Conservation (phyloP, 257 asterid genomes). For the Solanum ossicruentum region DNA sequence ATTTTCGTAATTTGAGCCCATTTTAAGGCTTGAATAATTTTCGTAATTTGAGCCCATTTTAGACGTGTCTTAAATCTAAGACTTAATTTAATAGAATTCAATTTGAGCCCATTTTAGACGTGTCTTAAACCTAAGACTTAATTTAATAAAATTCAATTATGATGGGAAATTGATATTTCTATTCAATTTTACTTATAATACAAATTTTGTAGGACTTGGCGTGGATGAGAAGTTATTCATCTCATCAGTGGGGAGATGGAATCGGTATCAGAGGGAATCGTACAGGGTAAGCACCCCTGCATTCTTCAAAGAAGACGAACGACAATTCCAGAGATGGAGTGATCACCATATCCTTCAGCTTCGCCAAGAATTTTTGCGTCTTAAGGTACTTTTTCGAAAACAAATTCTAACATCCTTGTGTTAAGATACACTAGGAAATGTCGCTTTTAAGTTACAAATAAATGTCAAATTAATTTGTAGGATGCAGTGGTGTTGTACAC, state of each 20-base stretch:
- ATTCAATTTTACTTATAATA: not conserved
- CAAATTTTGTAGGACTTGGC: constrained; percentile 41
- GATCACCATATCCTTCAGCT: constrained; percentile 55
- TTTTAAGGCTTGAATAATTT: no score
- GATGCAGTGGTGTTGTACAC: constrained; percentile 74
- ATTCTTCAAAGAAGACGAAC: constrained; percentile 62
- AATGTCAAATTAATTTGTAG: constrained; percentile 4
- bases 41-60: no score
- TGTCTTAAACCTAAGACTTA: not conserved
- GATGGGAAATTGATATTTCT: not conserved
- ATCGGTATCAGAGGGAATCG: constrained; percentile 42
- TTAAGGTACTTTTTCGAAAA: constrained; percentile 36
- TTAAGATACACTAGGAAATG: not conserved
- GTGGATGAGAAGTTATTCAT: constrained; percentile 70
- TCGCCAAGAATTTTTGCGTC: constrained; percentile 65
- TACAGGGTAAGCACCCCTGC: constrained; percentile 49
- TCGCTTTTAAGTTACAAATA: not conserved
- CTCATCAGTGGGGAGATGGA: constrained; percentile 48
- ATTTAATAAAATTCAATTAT: not conserved
- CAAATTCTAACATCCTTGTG: not conserved
- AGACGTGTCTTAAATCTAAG: not conserved
- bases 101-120: not conserved
- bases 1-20: no score
- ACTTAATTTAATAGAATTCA: not conserved
- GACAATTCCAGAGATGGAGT: constrained; percentile 66